Evolutionary conservation across 2,329 filamentous ascomycete species (phyloP).

Genomic region (Fusarium humuli): DNA sequence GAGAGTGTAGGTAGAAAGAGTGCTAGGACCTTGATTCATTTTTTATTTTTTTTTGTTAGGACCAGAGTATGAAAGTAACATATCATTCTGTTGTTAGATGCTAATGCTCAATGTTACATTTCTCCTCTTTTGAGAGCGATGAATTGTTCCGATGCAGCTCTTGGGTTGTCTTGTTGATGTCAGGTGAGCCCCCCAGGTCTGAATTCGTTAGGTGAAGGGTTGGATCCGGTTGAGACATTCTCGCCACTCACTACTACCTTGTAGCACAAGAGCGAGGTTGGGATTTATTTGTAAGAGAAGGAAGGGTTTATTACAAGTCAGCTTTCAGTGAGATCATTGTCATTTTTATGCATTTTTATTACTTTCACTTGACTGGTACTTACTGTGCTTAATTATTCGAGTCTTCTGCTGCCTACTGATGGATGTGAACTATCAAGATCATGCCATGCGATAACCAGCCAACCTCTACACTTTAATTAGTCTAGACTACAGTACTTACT

Average conservation of each 20-base stretch:
- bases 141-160: slow-evolving; percentile 22
- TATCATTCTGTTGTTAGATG: not conserved
- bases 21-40: not conserved
- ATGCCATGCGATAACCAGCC: not conserved
- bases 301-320: not conserved
- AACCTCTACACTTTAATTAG: not conserved
- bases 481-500: not conserved
- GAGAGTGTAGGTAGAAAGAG: not conserved
- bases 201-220: slow-evolving; percentile 4
- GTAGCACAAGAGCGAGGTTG: not conserved
- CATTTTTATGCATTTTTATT: not conserved
- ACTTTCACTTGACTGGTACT: not conserved
- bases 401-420: not conserved
- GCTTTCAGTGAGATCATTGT: not conserved
- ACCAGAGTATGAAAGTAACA: not conserved
- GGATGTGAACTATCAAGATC: not conserved
- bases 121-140: slow-evolving; percentile 26
- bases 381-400: not conserved
- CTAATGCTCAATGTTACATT: slow-evolving; percentile 30
- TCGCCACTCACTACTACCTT: slow-evolving; percentile 1
- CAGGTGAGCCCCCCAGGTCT: slow-evolving; percentile 4
- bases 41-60: not conserved
- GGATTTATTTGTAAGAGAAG: not conserved
- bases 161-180: slow-evolving; percentile 8
- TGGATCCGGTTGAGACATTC: slow-evolving; percentile 15